Percentiles rank a stretch among this genome's conserved stretches.
These are phyloP conservation scores for Wickerhamomyces bovis DNA, from an alignment of 805 yeast genomes.

Conservation along the genomic window DNA sequence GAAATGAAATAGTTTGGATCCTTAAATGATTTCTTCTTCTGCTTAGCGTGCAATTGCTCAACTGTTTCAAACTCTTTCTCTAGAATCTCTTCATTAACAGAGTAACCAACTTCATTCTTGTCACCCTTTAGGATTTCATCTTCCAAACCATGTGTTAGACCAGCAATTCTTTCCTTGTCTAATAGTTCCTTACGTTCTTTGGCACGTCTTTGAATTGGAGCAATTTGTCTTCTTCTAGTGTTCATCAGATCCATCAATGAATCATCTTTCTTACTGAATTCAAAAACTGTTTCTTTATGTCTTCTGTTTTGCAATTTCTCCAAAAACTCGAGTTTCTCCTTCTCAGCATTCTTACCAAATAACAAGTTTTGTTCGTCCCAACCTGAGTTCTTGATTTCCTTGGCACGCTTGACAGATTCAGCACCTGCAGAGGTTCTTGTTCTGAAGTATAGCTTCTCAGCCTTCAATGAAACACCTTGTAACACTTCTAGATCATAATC, in stretches of 20 bases:
- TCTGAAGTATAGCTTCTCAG: constrained; percentile 80
- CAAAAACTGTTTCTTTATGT: constrained; percentile 89
- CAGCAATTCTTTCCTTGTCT: constrained; percentile 70
- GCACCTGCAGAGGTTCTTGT: constrained; percentile 82
- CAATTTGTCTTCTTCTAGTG: constrained; percentile 78
- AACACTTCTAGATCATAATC: constrained; percentile 64
- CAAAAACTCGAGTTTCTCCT: constrained; percentile 66
- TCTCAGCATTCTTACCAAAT: constrained; percentile 71
- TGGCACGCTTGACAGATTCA: constrained; percentile 81
- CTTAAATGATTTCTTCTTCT: constrained; percentile 45
- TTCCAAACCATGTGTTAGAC: constrained; percentile 65
- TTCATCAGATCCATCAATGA: constrained; percentile 80
- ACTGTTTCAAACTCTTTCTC: constrained; percentile 34
- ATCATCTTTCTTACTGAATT: constrained; percentile 63
- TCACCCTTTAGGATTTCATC: constrained; percentile 61
- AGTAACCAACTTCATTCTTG: constrained; percentile 42
- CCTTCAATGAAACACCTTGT: constrained; percentile 71
- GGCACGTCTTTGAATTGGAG: constrained; percentile 79
- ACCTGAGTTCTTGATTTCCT: constrained; percentile 64
- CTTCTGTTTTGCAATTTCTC: constrained; percentile 63
- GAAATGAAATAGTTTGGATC: constrained; percentile 80
- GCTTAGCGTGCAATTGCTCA: constrained; percentile 15
- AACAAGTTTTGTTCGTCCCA: constrained; percentile 88
- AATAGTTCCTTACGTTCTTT: constrained; percentile 59
- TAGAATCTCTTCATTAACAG: constrained; percentile 35